Evolutionary conservation across 2,329 filamentous ascomycete genomes (phyloP), one percentile per base, ranked within the genome.

Genomic region (Epichloe festucae): DNA sequence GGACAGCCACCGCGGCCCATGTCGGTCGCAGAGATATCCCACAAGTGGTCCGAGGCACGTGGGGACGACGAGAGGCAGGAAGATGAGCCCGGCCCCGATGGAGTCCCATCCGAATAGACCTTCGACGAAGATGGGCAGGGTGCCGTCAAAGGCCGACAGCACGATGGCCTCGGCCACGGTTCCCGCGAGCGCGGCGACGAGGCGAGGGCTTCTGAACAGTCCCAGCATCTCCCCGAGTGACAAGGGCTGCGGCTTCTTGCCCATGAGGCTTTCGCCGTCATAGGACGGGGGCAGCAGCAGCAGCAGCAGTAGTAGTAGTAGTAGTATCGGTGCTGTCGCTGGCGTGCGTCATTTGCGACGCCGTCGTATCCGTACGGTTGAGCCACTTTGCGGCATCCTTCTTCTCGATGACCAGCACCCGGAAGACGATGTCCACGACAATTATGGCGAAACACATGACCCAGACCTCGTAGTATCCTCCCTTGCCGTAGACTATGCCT

Each of bases 371-470:
- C 5, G 40, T 41, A 4, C 45, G 49, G 10, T 43, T 31, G 19
- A 49, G 50, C 64, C 63, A 67, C 48, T 54, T 56, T 42, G 59
- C 62, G 15, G 64, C 62, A 7, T 62, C 56, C 51, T 64, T 66
- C 44, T 60, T 60, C 42, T 68, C 65, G 40, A 68, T 60, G 23
- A 68, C 62, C 42, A 56, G 46, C 6, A 68, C 51, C 27, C 65
- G 63, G n/a, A 68, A 52, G 2, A 56, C 48, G 48, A 67, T 63
- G 7, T 68, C 65, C 5, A 61, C 60, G 3, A 58, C 61, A 35
- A 68, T 57, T 2, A 68, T 56, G 8, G 62, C 65, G 49, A 67
- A 67, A 47, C 65, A 67, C 60, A 68, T 66, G 27, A 60, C 60
- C 53, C 65, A 68, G 23, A 68, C 63, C 15, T 63, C 49, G 52